Percentiles rank a stretch among this genome's conserved stretches.
Evolutionary conservation across 2,329 filamentous ascomycete genomes (phyloP).

Genomic region (Nemania diffusa): DNA sequence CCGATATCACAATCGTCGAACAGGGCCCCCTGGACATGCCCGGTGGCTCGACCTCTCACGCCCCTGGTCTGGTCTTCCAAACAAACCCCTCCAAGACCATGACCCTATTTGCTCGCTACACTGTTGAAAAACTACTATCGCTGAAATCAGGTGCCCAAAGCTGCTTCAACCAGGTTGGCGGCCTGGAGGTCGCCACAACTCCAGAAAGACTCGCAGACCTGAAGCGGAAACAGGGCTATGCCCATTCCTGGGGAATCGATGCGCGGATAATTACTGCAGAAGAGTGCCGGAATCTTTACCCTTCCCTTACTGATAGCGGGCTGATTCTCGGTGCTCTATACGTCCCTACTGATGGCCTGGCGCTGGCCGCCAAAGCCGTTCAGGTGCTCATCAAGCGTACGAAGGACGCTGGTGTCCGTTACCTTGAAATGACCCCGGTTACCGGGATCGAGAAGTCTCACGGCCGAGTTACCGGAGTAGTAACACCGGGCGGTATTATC

Average conservation of each 20-base stretch:
- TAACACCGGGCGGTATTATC: constrained; percentile 27
- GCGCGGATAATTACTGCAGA: constrained; percentile 30
- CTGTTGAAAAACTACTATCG: constrained; percentile 32
- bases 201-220: constrained; percentile 35
- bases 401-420: constrained; percentile 32
- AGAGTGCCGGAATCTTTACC: constrained; percentile 32
- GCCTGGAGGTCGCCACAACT: constrained; percentile 36
- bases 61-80: constrained; percentile 37
- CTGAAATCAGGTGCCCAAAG: constrained; percentile 32
- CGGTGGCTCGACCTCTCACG: constrained; percentile 36
- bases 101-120: constrained; percentile 36
- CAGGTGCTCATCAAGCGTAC: constrained; percentile 35
- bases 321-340: constrained; percentile 34
- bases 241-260: constrained; percentile 35
- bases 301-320: constrained; percentile 28
- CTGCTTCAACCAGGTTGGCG: constrained; percentile 38
- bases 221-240: constrained; percentile 37
- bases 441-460: constrained; percentile 31
- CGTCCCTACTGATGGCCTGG: constrained; percentile 35
- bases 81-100: constrained; percentile 38
- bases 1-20: constrained; percentile 36
- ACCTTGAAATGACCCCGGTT: constrained; percentile 33
- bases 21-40: constrained; percentile 36
- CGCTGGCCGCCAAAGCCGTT: constrained; percentile 33
- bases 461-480: constrained; percentile 32